phyloP scores from a whole-genome alignment of 2,329 filamentous ascomycete genomes.

The Fusarium decemcellulare region DNA sequence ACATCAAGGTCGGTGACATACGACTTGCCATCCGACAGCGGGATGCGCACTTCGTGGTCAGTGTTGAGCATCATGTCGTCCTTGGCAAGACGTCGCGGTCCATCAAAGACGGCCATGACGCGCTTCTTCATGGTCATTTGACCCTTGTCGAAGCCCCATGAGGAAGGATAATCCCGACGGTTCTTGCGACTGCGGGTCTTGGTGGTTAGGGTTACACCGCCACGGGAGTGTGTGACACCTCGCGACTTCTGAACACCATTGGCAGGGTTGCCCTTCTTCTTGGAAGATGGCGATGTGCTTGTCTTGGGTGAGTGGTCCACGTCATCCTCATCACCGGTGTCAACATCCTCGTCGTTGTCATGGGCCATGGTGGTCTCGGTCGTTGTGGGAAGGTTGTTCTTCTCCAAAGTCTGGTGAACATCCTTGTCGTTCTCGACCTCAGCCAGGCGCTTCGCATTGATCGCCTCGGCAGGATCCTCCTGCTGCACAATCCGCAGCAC shows the following conservation, averaged over 20 bases:
- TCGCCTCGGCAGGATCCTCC: constrained; percentile 77
- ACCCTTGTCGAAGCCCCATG: constrained; percentile 92
- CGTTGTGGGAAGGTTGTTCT: constrained; percentile 70
- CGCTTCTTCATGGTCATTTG: constrained; percentile 99
- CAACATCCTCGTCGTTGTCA: constrained; percentile 69
- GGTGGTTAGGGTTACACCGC: constrained; percentile 72
- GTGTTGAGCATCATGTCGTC: constrained; percentile 99
- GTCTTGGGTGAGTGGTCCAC: constrained; percentile 63
- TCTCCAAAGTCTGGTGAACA: constrained; percentile 74
- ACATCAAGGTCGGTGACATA: constrained; percentile 96
- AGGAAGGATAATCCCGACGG: constrained; percentile 92
- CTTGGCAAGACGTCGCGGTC: constrained; percentile 89
- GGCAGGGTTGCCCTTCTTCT: constrained; percentile 68
- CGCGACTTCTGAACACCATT: constrained; percentile 76
- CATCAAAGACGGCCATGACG: constrained; percentile 93
- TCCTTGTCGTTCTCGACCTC: constrained; percentile 75
- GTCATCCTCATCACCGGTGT: constrained; percentile 69
- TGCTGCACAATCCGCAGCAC: constrained; percentile 80
- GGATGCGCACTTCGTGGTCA: constrained; percentile 92
- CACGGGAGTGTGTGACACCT: constrained; percentile 84
- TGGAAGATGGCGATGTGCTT: constrained; percentile 58
- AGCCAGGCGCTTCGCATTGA: constrained; percentile 77
- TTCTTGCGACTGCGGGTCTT: constrained; percentile 84
- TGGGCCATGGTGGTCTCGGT: constrained; percentile 55
- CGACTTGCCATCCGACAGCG: constrained; percentile 79